Percentiles rank a stretch among this genome's conserved stretches.
phyloP scores from a whole-genome alignment of 225 moss, liverwort and hornwort genomes.

The Pleurozium schreberi region DNA sequence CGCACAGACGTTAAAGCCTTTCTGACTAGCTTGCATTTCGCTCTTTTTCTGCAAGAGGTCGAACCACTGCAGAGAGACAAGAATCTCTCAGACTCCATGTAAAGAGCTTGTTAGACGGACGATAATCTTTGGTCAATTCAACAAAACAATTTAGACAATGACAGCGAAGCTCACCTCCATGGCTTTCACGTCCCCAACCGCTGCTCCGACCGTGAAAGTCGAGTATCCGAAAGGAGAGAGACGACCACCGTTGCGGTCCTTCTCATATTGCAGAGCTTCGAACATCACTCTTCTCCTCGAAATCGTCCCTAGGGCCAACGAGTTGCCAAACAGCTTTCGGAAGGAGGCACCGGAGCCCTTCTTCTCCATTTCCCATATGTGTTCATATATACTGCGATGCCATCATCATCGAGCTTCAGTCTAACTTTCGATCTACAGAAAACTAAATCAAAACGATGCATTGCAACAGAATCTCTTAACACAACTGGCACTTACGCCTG shows the following conservation, averaged over 20 bases:
- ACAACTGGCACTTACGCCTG: constrained; percentile 50
- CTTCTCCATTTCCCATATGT: constrained; percentile 65
- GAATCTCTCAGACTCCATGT: background rate
- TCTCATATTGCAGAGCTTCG: constrained; percentile 85
- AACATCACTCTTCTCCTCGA: constrained; percentile 71
- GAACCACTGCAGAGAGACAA: constrained; percentile 61
- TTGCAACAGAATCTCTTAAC: background rate
- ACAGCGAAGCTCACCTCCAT: constrained; percentile 54
- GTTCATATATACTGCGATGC: constrained; percentile 53
- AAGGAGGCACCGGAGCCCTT: constrained; percentile 68
- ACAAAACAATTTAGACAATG: background rate
- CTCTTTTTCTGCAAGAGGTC: constrained; percentile 71
- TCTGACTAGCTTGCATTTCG: constrained; percentile 53
- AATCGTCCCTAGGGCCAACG: constrained; percentile 67
- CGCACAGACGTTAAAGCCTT: constrained; percentile 51
- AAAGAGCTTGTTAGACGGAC: background rate
- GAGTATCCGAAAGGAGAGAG: constrained; percentile 90
- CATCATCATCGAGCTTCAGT: background rate
- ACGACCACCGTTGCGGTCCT: constrained; percentile 82
- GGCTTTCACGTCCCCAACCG: constrained; percentile 63
- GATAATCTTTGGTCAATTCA: background rate
- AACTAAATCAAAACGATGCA: background rate
- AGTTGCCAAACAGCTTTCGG: constrained; percentile 64
- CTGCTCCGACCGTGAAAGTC: constrained; percentile 69
- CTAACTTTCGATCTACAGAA: background rate